Base-by-base conservation (phyloP, 2,329 filamentous ascomycete species). In the Myriosclerotinia curreyana region DNA sequence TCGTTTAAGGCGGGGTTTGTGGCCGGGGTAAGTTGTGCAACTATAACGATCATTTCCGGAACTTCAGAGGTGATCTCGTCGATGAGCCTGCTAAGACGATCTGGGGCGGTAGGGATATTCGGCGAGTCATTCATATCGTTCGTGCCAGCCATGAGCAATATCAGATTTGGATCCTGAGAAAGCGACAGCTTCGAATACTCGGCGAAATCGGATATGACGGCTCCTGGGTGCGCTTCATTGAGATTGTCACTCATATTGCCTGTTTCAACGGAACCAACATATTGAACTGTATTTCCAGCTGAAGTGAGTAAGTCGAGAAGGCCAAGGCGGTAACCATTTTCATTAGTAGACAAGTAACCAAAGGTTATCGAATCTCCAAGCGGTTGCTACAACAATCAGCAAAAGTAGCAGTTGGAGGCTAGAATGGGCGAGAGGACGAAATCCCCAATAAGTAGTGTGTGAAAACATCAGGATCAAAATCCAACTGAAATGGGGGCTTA, bases 261-360 rank as follows among this genome's bases (percentile, higher is more conserved):
- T 9, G 70, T 72, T n/a, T 58, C 64, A 20, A 70, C 66, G 15
- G 73, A 73, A 20, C 76, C 76, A 46, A 76, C 69, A 67, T 75
- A 75, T 48, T 71, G 60, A n/a, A 73, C 66, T 0, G 69, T 60
- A 9, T 70, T 70, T 12, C 56, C 65, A 11, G 54, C 52, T 14
- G 66, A 66, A 22, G 69, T 52, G 25, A 78, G 72, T 12, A 67
- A 46, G 25, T 67, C 62, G 38, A 69, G 62, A 1, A 78, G 70
- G 22, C 69, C 56, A 3, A 67, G 64, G 36, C 78, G 75, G 64
- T 79, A 80, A 8, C 77, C 77, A 66, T 79, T 79, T 2, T 73
- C 74, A 50, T 70, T 70, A 11, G 42, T 66, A 40, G 49, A 66
- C 53, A 62, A 66, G 44, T 72, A 77, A 3, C 78, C 78, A 20